Evolutionary conservation across 306 rosid genomes (phyloP).

Genomic region (Vigna trinervia): DNA sequence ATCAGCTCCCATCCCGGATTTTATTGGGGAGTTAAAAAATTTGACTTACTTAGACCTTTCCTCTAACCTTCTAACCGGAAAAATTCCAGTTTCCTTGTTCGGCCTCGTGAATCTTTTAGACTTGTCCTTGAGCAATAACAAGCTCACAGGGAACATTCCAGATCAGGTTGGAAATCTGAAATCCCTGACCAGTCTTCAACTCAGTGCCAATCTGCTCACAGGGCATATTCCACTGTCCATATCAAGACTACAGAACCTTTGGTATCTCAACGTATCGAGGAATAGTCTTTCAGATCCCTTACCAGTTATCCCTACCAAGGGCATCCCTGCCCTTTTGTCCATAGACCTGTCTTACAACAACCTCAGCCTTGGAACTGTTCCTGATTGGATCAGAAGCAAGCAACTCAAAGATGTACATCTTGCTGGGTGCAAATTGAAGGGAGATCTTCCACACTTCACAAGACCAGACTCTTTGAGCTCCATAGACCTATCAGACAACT

Average conservation of each 20-base stretch:
- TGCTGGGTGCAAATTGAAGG: constrained; percentile 83
- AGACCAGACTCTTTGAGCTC: constrained; percentile 71
- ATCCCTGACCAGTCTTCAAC: constrained; percentile 72
- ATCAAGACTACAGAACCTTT: constrained; percentile 75
- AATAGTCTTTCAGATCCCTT: constrained; percentile 75
- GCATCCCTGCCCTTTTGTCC: constrained; percentile 82
- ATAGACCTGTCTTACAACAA: constrained; percentile 89
- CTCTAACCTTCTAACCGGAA: constrained; percentile 69
- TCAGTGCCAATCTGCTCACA: constrained; percentile 68
- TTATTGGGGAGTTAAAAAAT: constrained; percentile 62
- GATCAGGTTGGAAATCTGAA: constrained; percentile 70
- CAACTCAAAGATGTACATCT: constrained; percentile 72
- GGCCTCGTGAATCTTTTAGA: constrained; percentile 68
- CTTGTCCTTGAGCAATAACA: constrained; percentile 77
- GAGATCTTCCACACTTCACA: constrained; percentile 72
- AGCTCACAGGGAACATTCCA: constrained; percentile 78
- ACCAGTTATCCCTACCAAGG: constrained; percentile 61
- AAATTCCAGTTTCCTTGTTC: constrained; percentile 74
- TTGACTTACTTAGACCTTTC: constrained; percentile 79
- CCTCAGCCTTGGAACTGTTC: constrained; percentile 75
- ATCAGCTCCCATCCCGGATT: constrained; percentile 70
- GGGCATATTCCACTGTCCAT: constrained; percentile 79
- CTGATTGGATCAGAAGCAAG: constrained; percentile 83
- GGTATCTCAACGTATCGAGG: constrained; percentile 85
- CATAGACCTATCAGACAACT: constrained; percentile 85